These are phyloP conservation scores for Alternaria brassicicola DNA, from an alignment of 2,329 filamentous ascomycete species.

Conservation along the genomic window DNA sequence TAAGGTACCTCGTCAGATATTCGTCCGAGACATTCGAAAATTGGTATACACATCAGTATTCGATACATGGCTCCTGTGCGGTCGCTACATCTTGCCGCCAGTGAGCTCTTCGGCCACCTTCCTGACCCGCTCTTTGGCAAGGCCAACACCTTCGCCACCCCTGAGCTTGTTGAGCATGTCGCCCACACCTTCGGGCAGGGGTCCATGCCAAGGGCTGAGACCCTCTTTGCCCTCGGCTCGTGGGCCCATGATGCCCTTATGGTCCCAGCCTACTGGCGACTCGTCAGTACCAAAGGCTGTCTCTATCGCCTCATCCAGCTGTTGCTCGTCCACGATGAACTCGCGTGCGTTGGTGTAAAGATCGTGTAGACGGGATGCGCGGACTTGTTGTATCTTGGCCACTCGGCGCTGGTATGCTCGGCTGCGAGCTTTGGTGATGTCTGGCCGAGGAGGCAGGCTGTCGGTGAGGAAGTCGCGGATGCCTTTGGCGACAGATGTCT, in stretches of 20 bases:
- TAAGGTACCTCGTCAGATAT: not conserved
- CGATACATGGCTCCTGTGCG: not conserved
- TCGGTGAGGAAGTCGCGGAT: conserved; percentile 45
- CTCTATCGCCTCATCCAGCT: conserved; percentile 77
- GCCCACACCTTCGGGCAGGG: conserved; percentile 41
- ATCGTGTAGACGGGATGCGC: conserved; percentile 76
- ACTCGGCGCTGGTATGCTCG: conserved; percentile 50
- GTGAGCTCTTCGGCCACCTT: conserved; percentile 71
- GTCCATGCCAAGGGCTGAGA: conserved; percentile 41
- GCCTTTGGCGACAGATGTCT: conserved; percentile 38
- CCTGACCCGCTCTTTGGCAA: conserved; percentile 64
- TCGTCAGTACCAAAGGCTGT: conserved; percentile 72
- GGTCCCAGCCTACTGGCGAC: conserved; percentile 49
- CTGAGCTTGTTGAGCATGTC: conserved; percentile 44
- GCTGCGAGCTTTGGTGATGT: conserved; percentile 39
- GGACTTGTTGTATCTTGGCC: conserved; percentile 62
- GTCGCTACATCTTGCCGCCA: conserved; percentile 62
- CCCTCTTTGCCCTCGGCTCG: conserved; percentile 30
- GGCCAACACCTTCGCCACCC: conserved; percentile 46
- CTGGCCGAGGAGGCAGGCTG: conserved; percentile 30
- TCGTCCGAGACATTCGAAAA: not conserved
- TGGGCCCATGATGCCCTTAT: conserved; percentile 27
- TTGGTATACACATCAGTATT: not conserved
- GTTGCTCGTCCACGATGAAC: conserved; percentile 83
- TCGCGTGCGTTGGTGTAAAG: conserved; percentile 86